Conservation (phyloP, 257 asterid genomes). For the Capsicum pubescens region DNA sequence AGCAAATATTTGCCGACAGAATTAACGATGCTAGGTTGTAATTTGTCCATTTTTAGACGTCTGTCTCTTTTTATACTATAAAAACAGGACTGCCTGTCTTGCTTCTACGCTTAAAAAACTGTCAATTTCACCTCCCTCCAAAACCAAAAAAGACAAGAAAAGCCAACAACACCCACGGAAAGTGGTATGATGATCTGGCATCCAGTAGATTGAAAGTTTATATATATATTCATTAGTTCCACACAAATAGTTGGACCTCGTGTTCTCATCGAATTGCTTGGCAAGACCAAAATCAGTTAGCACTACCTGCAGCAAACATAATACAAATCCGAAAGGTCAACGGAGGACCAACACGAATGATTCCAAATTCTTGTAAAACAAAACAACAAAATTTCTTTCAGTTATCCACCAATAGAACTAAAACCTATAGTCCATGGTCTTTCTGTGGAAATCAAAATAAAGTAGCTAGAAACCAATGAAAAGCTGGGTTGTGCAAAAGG, state of each 20-base stretch:
- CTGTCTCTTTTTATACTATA: no score
- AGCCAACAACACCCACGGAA: no score
- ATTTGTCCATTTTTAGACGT: no score
- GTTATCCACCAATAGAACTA: neutral
- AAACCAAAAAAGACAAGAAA: no score
- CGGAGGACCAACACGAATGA: neutral
- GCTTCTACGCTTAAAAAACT: no score
- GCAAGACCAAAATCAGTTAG: constrained; percentile 87
- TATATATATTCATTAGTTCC: constrained; percentile 76
- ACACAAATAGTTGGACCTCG: constrained; percentile 79
- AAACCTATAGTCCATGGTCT: neutral
- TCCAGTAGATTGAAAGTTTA: neutral
- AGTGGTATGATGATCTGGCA: neutral
- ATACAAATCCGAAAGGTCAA: constrained; percentile 7
- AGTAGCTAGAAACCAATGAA: neutral
- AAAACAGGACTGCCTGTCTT: no score
- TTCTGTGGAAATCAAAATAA: neutral
- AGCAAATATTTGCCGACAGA: no score
- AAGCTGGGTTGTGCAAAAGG: neutral
- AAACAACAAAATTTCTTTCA: neutral
- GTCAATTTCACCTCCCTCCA: no score
- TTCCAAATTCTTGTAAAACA: constrained; percentile 9
- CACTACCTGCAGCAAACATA: constrained; percentile 53
- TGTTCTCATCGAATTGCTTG: constrained; percentile 61
- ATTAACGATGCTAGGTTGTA: no score